Percentiles rank a stretch among this genome's conserved stretches.
Evolutionary conservation across 2,329 filamentous ascomycete genomes (phyloP).

Genomic region (Hypoxylon sp.): DNA sequence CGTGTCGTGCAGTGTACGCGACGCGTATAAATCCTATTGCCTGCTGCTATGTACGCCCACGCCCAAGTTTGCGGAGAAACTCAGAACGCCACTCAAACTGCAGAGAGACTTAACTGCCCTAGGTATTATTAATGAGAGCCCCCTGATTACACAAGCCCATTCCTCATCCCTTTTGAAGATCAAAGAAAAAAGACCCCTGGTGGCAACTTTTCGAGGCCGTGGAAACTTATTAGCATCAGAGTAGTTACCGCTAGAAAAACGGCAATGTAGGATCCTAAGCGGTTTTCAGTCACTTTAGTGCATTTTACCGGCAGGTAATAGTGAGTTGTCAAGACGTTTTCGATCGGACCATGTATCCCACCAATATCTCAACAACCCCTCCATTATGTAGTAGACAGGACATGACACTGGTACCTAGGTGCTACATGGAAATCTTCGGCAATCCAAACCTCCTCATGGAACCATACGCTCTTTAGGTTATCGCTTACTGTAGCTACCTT

Average conservation of each 20-base stretch:
- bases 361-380: constrained; percentile 37
- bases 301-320: constrained; percentile 43
- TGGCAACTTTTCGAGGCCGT: constrained; percentile 18
- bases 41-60: background rate
- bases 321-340: constrained; percentile 35
- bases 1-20: constrained; percentile 23
- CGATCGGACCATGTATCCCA: constrained; percentile 38
- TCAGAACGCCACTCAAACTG: constrained; percentile 30
- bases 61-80: constrained; percentile 32
- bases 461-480: constrained; percentile 7
- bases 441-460: constrained; percentile 26
- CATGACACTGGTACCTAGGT: constrained; percentile 22
- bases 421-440: constrained; percentile 38
- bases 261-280: constrained; percentile 22
- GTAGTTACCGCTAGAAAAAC: constrained; percentile 27
- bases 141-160: constrained; percentile 16
- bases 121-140: constrained; percentile 28
- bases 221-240: constrained; percentile 9
- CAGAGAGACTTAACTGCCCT: constrained; percentile 9
- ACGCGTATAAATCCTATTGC: constrained; percentile 29
- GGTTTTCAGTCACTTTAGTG: constrained; percentile 18
- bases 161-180: constrained; percentile 13
- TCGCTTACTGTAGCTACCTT: constrained; percentile 38
- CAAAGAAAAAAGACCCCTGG: constrained; percentile 29
- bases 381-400: constrained; percentile 39